Percentiles rank a stretch among this genome's conserved stretches.
Evolutionary conservation across 2,329 filamentous ascomycete species (phyloP).

Genomic region (Epichloe uncinata): DNA sequence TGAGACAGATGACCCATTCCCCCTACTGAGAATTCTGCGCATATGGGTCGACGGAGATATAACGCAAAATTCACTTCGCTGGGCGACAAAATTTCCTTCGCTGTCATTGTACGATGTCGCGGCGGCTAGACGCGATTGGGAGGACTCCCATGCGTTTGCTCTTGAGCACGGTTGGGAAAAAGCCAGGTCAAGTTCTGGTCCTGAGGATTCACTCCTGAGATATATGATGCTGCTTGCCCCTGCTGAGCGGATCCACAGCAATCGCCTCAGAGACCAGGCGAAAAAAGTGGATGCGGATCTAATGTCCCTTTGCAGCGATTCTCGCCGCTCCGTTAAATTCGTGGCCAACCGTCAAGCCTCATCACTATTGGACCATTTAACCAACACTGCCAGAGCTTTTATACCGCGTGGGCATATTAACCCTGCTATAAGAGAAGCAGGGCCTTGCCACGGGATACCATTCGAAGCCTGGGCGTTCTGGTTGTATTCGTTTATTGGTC

Average conservation of each 20-base stretch:
- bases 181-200: constrained; percentile 11
- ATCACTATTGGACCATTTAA: constrained; percentile 20
- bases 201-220: constrained; percentile 20
- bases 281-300: constrained; percentile 23
- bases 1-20: constrained; percentile 28
- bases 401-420: constrained; percentile 18
- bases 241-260: constrained; percentile 12
- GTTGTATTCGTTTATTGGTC: constrained; percentile 27
- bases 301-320: constrained; percentile 20
- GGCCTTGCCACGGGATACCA: constrained; percentile 20
- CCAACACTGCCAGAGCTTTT: constrained; percentile 18
- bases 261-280: constrained; percentile 15
- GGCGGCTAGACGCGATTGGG: constrained; percentile 24
- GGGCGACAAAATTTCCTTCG: constrained; percentile 28
- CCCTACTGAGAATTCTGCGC: constrained; percentile 31
- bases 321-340: constrained; percentile 19
- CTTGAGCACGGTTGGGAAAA: constrained; percentile 21
- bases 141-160: constrained; percentile 11
- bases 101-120: constrained; percentile 32
- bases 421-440: constrained; percentile 15
- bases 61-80: constrained; percentile 27
- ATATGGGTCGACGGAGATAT: constrained; percentile 29
- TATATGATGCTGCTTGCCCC: constrained; percentile 24
- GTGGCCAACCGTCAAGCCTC: constrained; percentile 18
- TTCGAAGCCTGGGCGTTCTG: constrained; percentile 30